phyloP scores from a whole-genome alignment of 805 yeast species.

The Pichia phayaonensis region DNA sequence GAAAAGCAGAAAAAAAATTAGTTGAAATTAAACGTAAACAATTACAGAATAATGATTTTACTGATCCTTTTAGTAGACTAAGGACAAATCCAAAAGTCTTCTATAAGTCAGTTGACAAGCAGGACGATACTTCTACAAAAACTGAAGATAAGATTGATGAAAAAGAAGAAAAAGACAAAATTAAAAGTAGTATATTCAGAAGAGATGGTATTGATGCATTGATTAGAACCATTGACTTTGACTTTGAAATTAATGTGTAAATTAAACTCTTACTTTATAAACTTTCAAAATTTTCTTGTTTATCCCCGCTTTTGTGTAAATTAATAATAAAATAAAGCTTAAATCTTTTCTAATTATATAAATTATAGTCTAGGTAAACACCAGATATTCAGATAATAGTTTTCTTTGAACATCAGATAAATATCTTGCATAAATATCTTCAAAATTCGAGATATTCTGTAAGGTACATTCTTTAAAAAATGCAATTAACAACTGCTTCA shows the following conservation, averaged over 20 bases:
- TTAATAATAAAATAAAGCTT: background rate
- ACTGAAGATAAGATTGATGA: slow-evolving; percentile 48
- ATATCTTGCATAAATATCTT: slow-evolving; percentile 35
- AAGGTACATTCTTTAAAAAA: slow-evolving; percentile 53
- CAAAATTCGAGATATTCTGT: slow-evolving; percentile 44
- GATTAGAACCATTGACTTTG: slow-evolving; percentile 24
- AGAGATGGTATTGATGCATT: slow-evolving; percentile 27
- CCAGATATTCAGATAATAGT: slow-evolving; percentile 37
- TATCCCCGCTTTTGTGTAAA: background rate
- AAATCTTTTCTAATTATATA: background rate
- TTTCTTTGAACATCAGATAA: slow-evolving; percentile 48
- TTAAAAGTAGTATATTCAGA: slow-evolving; percentile 26
- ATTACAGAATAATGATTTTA: slow-evolving; percentile 34
- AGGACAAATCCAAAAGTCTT: slow-evolving; percentile 82
- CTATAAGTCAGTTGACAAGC: slow-evolving; percentile 48
- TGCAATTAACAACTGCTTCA: slow-evolving; percentile 34
- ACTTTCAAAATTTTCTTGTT: background rate
- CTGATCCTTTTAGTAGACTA: slow-evolving; percentile 83
- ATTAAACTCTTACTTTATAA: background rate
- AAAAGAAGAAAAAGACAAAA: slow-evolving; percentile 29
- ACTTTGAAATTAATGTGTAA: slow-evolving; percentile 18
- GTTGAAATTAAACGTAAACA: slow-evolving; percentile 43
- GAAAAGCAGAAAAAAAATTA: slow-evolving; percentile 69
- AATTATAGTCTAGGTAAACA: slow-evolving; percentile 16
- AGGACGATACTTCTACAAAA: slow-evolving; percentile 40